phyloP scores from a whole-genome alignment of 2,329 filamentous ascomycete species.

The Pyricularia sp. region DNA sequence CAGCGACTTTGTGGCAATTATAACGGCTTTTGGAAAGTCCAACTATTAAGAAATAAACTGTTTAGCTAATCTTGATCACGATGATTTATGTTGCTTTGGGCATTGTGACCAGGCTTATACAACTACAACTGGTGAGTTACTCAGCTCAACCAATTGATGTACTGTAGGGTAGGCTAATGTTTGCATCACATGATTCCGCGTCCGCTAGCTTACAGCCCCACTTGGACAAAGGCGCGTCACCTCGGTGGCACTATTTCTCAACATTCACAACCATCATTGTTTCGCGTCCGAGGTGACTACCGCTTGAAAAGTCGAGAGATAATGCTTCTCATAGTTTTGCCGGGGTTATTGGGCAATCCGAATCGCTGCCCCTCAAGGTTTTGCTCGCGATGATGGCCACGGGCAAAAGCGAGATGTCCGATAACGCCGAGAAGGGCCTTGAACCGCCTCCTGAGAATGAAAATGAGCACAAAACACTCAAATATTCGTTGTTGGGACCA shows the following conservation, averaged over 20 bases:
- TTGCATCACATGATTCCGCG: background rate
- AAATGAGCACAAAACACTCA: conserved; percentile 47
- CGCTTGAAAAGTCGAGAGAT: background rate
- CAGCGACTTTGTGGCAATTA: background rate
- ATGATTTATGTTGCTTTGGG: background rate
- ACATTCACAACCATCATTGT: background rate
- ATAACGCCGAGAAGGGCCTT: background rate
- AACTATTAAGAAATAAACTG: background rate
- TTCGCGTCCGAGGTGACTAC: background rate
- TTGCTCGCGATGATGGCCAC: background rate
- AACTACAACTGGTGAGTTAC: background rate
- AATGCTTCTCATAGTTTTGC: background rate
- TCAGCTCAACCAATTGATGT: background rate
- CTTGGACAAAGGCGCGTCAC: background rate
- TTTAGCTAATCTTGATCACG: background rate
- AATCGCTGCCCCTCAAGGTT: background rate
- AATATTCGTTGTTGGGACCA: conserved; percentile 80
- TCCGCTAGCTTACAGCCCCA: background rate
- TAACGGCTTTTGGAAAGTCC: no score
- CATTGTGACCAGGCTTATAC: background rate
- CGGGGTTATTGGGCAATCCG: background rate
- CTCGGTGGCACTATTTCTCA: no score
- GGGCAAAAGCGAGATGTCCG: background rate
- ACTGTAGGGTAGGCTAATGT: background rate
- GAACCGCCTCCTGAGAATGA: background rate